These are phyloP conservation scores for Amphirosellinia nigrospora DNA, from an alignment of 495 filamentous ascomycete genomes.

Conservation along the genomic window DNA sequence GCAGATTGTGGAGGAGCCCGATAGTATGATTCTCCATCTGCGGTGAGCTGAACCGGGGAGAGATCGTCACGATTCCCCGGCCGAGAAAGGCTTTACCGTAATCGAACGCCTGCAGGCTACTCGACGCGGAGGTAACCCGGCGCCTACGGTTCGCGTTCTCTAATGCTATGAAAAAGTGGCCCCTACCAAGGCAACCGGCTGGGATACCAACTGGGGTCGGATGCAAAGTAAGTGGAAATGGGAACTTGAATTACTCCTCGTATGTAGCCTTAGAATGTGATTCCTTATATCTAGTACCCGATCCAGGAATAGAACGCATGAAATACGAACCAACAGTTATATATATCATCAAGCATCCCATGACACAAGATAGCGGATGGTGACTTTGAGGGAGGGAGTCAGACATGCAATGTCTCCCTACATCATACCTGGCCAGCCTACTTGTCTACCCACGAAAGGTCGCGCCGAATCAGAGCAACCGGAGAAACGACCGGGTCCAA, in stretches of 20 bases:
- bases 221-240: conserved; percentile 17
- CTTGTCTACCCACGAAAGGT: background rate
- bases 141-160: conserved; percentile 1
- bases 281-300: conserved; percentile 6
- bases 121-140: conserved; percentile 8
- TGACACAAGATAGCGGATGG: background rate
- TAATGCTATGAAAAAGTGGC: conserved; percentile 23
- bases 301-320: conserved; percentile 26
- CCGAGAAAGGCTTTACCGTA: conserved; percentile 19
- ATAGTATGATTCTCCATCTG: conserved; percentile 75
- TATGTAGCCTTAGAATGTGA: conserved; percentile 1
- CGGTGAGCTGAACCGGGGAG: conserved; percentile 38
- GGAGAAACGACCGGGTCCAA: conserved; percentile 1
- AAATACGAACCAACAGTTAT: conserved; percentile 9
- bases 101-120: conserved; percentile 24
- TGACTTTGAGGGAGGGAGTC: background rate
- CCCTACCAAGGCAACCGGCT: conserved; percentile 21
- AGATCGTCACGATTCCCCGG: conserved; percentile 10
- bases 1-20: conserved; percentile 79
- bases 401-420: background rate
- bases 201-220: conserved; percentile 20
- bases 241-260: conserved; percentile 9
- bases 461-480: conserved; percentile 2
- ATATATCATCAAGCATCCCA: conserved; percentile 5
- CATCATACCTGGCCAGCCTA: background rate